A percentile compares a stretch with the other conserved stretches of the same genome.
These are phyloP conservation scores for Amylocystis lapponica DNA, from an alignment of 768 basidiomycete genomes.

Conservation along the genomic window DNA sequence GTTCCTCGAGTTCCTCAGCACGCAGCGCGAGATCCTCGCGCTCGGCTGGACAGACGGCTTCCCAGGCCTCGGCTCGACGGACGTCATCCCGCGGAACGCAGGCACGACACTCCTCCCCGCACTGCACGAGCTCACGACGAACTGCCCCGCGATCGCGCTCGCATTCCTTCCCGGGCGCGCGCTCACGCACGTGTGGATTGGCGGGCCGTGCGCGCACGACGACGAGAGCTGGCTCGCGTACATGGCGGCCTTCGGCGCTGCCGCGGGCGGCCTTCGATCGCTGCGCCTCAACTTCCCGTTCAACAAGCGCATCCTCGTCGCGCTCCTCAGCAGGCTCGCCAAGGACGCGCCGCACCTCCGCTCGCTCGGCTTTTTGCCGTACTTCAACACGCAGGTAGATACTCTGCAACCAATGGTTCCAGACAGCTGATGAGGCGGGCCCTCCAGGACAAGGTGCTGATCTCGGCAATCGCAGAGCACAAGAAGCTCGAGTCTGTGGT, in stretches of 20 bases:
- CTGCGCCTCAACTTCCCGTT: constrained; percentile 14
- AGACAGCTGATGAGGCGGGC: not conserved
- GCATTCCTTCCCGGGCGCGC: constrained; percentile 5
- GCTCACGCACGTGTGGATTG: constrained; percentile 15
- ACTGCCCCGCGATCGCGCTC: constrained; percentile 8
- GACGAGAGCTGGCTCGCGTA: constrained; percentile 5
- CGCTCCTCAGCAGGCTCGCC: constrained; percentile 6
- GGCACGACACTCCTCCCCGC: constrained; percentile 5
- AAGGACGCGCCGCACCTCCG: constrained; percentile 8
- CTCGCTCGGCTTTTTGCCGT: constrained; percentile 13
- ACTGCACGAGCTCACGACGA: constrained; percentile 6
- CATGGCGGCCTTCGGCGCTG: constrained; percentile 1
- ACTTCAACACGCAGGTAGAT: constrained; percentile 5
- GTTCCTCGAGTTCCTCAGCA: constrained; percentile 8
- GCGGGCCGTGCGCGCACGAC: constrained; percentile 7
- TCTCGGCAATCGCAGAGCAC: constrained; percentile 10
- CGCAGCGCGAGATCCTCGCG: constrained; percentile 6
- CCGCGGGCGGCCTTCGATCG: constrained; percentile 4
- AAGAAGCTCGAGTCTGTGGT: constrained; percentile 10
- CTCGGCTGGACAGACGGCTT: constrained; percentile 11
- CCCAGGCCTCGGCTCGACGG: constrained; percentile 3
- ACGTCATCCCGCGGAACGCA: constrained; percentile 1
- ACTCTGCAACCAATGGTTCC: not conserved
- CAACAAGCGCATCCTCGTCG: not conserved
- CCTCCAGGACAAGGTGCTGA: constrained; percentile 10